Conservation (phyloP, 1,139 yeast genomes). For the Magnusiomyces magnusii region DNA sequence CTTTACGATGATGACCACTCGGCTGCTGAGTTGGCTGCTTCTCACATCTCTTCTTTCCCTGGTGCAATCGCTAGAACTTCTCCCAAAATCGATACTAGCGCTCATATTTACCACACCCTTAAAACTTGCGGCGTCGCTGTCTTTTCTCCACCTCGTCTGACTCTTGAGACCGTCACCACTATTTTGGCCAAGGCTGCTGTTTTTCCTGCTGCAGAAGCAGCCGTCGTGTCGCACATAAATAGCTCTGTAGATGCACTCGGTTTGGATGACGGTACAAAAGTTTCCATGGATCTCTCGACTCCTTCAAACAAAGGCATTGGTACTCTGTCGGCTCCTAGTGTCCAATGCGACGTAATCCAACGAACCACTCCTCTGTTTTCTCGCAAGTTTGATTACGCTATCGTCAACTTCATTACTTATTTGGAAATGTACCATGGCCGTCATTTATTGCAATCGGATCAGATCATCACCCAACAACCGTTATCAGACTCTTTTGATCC, state of each 20-base stretch:
- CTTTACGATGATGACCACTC: conserved; percentile 3
- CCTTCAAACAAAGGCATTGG: background rate
- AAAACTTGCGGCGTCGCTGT: conserved; percentile 4
- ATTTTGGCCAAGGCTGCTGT: background rate
- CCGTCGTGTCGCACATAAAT: background rate
- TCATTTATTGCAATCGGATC: background rate
- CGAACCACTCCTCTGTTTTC: background rate
- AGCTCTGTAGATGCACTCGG: background rate
- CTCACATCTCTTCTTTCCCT: background rate
- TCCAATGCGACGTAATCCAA: background rate
- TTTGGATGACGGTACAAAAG: background rate
- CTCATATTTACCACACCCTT: conserved; percentile 1
- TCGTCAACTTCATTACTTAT: conserved; percentile 1
- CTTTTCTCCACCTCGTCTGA: background rate
- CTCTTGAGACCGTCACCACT: background rate
- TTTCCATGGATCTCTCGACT: background rate
- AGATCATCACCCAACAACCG: background rate
- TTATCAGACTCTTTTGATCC: background rate
- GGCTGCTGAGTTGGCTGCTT: conserved; percentile 8
- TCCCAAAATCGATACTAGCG: background rate
- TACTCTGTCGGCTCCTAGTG: background rate
- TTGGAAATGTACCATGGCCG: conserved; percentile 3
- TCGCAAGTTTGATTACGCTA: conserved; percentile 2
- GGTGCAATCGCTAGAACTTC: background rate
- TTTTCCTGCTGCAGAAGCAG: background rate